A percentile compares a stretch with the other conserved stretches of the same genome.
Evolutionary conservation across 495 filamentous ascomycete species (phyloP).

Genomic region (Tuber aestivum): DNA sequence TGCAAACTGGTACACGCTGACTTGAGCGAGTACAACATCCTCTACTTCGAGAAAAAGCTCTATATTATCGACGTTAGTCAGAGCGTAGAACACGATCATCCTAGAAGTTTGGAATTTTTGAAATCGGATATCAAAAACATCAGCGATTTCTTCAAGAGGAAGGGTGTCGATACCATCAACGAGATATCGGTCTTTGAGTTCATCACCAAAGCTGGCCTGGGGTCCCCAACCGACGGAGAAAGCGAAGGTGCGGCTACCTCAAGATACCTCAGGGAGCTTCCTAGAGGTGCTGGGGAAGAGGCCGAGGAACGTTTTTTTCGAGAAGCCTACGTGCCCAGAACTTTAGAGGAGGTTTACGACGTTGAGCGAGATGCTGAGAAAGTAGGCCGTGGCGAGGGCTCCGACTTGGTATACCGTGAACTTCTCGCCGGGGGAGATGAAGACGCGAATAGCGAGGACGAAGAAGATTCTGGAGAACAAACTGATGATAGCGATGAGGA

Average conservation of each 20-base stretch:
- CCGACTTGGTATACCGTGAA: conserved; percentile 70
- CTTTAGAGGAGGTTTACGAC: conserved; percentile 89
- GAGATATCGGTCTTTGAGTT: conserved; percentile 75
- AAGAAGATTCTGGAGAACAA: conserved; percentile 49
- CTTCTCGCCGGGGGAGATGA: conserved; percentile 59
- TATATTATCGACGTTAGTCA: conserved; percentile 98
- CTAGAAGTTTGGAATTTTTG: conserved; percentile 80
- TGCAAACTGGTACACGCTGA: conserved; percentile 92
- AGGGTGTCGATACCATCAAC: conserved; percentile 69
- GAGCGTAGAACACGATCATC: conserved; percentile 93
- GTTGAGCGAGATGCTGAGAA: conserved; percentile 81
- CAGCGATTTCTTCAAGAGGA: conserved; percentile 78
- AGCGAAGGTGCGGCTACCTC: conserved; percentile 48
- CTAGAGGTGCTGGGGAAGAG: conserved; percentile 50
- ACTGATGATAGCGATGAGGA: conserved; percentile 46
- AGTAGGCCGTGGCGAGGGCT: conserved; percentile 63
- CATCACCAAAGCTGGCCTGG: conserved; percentile 49
- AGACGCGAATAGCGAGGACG: conserved; percentile 47
- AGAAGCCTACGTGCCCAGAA: conserved; percentile 91
- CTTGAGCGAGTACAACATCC: conserved; percentile 92
- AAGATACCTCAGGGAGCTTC: conserved; percentile 48
- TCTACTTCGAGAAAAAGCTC: conserved; percentile 75
- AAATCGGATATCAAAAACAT: conserved; percentile 98
- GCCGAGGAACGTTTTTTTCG: conserved; percentile 87
- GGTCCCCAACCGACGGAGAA: conserved; percentile 43